Base-by-base conservation (phyloP, 352 stramenopile genomes). In the Pythium myriotylum region DNA sequence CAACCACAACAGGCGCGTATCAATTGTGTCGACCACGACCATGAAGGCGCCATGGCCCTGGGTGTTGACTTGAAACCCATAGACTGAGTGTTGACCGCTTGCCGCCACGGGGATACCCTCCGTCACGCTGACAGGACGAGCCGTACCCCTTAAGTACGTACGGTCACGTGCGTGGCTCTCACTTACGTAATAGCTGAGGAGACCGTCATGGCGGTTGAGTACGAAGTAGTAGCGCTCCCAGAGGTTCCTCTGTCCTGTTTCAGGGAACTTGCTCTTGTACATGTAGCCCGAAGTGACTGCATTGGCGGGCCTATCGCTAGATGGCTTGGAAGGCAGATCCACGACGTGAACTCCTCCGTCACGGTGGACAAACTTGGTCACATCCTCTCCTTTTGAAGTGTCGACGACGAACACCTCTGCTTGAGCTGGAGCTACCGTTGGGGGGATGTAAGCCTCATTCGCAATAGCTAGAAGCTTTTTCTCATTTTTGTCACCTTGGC, bases 141-240 rank as follows among this genome's bases (percentile, higher is more conserved):
- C 77, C 4, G 84, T 92, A n/a, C 86, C 86, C 10, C 86, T 81
- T 46, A 95, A 68, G 47, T 89, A 92, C n/a, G 84, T 95, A 9
- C 84, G 82, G 49, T 95, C 84, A 58, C 90, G 89, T 7, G 86
- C 86, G 54, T 95, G 86, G 42, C 84, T 79, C 52, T 95, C 86
- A 35, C 81, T 92, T 16, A 93, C 88, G 70, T 95, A 95, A 56
- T 92, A 95, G 64, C 84, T 91, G 40, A 95, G 54, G 8, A 81
- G 83, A 12, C 84, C 84, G 3, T 92, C 78, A 17, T 73, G 67
- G 33, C 84, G 84, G 56, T 93, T 87, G 19, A 95, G 70, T 23
- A 92, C 84, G 43, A 95, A 95, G 60, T 90, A 95, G 50, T 89
- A 92, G 16, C 86, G 84, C 67, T 95, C 86, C 86, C 86, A 95